phyloP scores from a whole-genome alignment of 495 filamentous ascomycete species.

The Penicillium robsamsonii region DNA sequence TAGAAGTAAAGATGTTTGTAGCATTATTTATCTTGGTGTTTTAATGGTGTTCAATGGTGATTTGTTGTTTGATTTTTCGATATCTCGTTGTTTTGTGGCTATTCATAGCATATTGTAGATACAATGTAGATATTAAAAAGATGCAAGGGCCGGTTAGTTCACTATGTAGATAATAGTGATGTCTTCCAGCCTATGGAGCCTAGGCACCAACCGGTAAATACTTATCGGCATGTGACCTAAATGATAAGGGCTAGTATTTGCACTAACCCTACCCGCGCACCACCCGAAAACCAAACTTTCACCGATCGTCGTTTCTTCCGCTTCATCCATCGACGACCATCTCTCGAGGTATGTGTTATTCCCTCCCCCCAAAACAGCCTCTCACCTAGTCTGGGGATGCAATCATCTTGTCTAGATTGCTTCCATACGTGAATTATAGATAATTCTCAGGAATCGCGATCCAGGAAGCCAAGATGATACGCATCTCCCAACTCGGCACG shows the following conservation, averaged over 20 bases:
- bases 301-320: constrained; percentile 9
- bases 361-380: constrained; percentile 35
- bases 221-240: constrained; percentile 30
- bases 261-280: constrained; percentile 37
- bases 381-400: constrained; percentile 51
- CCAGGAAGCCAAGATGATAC: constrained; percentile 55
- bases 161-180: background rate
- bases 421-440: constrained; percentile 9
- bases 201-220: constrained; percentile 21
- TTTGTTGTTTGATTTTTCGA: background rate
- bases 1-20: background rate
- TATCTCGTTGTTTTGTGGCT: background rate
- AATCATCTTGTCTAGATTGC: constrained; percentile 36
- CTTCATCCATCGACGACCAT: constrained; percentile 29
- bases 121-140: too few species aligned
- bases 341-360: constrained; percentile 48
- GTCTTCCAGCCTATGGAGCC: constrained; percentile 4
- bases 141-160: too few species aligned
- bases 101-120: background rate
- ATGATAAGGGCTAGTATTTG: constrained; percentile 30
- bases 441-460: constrained; percentile 17
- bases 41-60: background rate
- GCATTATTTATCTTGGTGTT: background rate
- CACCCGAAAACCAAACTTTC: constrained; percentile 30
- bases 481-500: constrained; percentile 69